These are phyloP conservation scores for Excoecaria cochinchinensis DNA, from an alignment of 345 rosid genomes.

Conservation along the genomic window DNA sequence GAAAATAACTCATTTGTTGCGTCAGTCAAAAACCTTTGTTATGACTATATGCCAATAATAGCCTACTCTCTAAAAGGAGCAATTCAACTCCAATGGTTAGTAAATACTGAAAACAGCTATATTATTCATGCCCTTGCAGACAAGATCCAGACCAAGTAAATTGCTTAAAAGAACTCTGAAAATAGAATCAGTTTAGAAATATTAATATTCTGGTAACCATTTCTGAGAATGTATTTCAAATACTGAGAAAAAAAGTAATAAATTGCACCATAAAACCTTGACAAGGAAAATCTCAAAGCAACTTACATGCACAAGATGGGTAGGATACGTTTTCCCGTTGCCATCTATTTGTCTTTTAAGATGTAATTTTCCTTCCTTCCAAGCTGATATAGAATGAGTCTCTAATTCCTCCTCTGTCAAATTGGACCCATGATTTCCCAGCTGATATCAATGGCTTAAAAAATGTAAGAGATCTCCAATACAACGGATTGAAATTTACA, in stretches of 20 bases:
- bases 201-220: not conserved
- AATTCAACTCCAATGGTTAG: not conserved
- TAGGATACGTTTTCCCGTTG: constrained; percentile 47
- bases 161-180: not conserved
- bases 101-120: not conserved
- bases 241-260: not conserved
- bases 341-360: constrained; percentile 71
- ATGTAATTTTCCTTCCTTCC: constrained; percentile 86
- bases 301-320: constrained; percentile 61
- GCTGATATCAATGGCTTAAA: constrained; percentile 40
- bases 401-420: constrained; percentile 89
- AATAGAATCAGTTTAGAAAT: not conserved
- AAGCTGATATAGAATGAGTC: constrained; percentile 91
- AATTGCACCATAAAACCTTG: constrained; percentile 13
- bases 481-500: not conserved
- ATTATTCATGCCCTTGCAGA: not conserved
- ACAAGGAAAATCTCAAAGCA: constrained; percentile 12
- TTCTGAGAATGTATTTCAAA: not conserved
- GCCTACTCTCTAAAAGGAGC: not conserved
- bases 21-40: not conserved
- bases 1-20: not conserved
- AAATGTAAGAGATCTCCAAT: not conserved
- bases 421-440: constrained; percentile 77
- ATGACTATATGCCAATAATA: not conserved
- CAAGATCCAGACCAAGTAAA: not conserved